These are phyloP conservation scores for Aureobasidium sp. DNA, from an alignment of 2,329 filamentous ascomycete species.

Conservation along the genomic window DNA sequence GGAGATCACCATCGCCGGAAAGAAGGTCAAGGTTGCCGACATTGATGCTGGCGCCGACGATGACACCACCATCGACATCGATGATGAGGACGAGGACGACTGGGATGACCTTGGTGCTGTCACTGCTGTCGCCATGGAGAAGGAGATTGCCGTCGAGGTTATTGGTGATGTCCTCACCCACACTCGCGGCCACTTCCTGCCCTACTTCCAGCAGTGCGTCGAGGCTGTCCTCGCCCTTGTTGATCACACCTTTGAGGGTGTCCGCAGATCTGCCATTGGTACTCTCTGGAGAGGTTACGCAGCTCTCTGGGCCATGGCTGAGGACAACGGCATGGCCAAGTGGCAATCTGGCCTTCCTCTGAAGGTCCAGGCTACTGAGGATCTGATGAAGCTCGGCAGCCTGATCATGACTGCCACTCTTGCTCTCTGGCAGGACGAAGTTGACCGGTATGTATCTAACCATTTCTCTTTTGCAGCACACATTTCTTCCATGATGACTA, in stretches of 20 bases:
- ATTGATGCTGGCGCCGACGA: conserved; percentile 51
- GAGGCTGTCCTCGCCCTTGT: conserved; percentile 72
- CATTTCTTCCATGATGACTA: conserved; percentile 64
- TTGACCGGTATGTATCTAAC: conserved; percentile 70
- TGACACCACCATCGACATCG: conserved; percentile 55
- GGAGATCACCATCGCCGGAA: conserved; percentile 71
- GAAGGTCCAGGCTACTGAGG: conserved; percentile 67
- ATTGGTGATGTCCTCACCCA: conserved; percentile 87
- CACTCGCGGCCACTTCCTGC: conserved; percentile 70
- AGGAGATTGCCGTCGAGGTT: conserved; percentile 94
- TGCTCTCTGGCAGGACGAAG: conserved; percentile 79
- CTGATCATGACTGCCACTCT: conserved; percentile 79
- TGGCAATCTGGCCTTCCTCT: conserved; percentile 85
- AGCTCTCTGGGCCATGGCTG: conserved; percentile 80
- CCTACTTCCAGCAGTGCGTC: conserved; percentile 84
- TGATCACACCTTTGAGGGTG: conserved; percentile 87
- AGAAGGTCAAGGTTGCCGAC: conserved; percentile 74
- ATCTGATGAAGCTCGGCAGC: conserved; percentile 77
- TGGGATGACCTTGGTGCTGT: conserved; percentile 79
- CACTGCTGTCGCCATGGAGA: conserved; percentile 86
- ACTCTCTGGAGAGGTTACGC: conserved; percentile 92
- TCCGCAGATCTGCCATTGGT: conserved; percentile 83
- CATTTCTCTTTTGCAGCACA: conserved; percentile 17
- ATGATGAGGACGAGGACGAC: conserved; percentile 72
- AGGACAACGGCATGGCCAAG: conserved; percentile 69